Evolutionary conservation across 176 grass and related monocot genomes (phyloP).

Genomic region (Oryza coarctata): DNA sequence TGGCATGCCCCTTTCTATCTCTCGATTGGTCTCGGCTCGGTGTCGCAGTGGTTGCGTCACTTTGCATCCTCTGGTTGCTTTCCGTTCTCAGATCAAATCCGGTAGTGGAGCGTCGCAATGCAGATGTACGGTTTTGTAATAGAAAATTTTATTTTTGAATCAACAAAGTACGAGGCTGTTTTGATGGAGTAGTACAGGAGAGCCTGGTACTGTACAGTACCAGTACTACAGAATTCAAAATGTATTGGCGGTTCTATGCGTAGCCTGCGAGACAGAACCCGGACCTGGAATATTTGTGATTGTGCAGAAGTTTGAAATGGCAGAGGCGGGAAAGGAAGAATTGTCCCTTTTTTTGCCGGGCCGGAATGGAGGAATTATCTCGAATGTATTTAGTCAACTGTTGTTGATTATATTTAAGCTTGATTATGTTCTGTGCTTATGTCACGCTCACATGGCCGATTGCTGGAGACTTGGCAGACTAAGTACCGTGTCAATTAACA

Average conservation of each 20-base stretch:
- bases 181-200: background rate
- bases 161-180: background rate
- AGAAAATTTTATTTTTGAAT: background rate
- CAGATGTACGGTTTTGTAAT: background rate
- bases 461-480: background rate
- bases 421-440: background rate
- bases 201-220: background rate
- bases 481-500: background rate
- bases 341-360: no score
- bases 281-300: background rate
- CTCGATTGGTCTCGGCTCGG: background rate
- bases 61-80: background rate
- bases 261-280: background rate
- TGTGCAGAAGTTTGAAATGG: slow-evolving; percentile 22
- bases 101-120: background rate
- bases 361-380: background rate
- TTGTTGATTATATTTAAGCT: background rate
- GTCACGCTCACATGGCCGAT: background rate
- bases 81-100: background rate
- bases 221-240: slow-evolving; percentile 10
- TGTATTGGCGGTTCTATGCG: background rate
- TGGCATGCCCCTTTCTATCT: background rate
- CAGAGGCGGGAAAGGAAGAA: background rate
- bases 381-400: background rate
- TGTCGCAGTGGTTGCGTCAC: slow-evolving; percentile 21